These are phyloP conservation scores for Sporothrix pallida DNA, from an alignment of 2,329 filamentous ascomycete genomes.

Conservation along the genomic window DNA sequence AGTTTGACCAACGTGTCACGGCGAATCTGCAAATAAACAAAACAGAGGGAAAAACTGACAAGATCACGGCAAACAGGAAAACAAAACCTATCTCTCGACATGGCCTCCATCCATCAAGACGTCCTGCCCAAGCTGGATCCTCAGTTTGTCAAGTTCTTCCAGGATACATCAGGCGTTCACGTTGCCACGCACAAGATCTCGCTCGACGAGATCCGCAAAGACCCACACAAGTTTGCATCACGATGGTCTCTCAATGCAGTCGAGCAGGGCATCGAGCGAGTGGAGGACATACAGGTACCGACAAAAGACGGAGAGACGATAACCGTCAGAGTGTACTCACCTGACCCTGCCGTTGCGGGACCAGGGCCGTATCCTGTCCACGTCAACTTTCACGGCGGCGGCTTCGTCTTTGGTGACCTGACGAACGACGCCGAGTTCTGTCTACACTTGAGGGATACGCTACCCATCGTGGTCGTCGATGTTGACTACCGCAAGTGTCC, in stretches of 20 bases:
- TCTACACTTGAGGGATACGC: neutral
- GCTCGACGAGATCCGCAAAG: slow-evolving; percentile 2
- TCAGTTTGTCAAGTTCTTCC: neutral
- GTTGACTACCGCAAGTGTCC: slow-evolving; percentile 7
- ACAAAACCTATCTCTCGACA: neutral
- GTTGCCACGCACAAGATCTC: neutral
- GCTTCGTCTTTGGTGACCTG: slow-evolving; percentile 1
- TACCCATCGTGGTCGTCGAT: neutral
- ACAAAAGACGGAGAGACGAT: neutral
- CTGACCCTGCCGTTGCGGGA: neutral
- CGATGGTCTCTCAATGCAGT: neutral
- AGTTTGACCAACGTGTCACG: too few relatives aligned
- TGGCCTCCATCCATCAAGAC: neutral
- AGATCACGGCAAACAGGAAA: neutral
- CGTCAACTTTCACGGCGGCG: slow-evolving; percentile 6
- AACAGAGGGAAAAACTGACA: neutral
- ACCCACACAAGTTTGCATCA: slow-evolving; percentile 8
- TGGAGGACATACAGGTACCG: neutral
- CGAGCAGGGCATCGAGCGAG: neutral
- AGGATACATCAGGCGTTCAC: neutral
- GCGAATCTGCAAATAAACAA: too few relatives aligned
- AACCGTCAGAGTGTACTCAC: neutral
- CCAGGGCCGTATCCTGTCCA: neutral
- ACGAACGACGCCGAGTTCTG: slow-evolving; percentile 8
- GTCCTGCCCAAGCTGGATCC: slow-evolving; percentile 9